Base-by-base conservation (phyloP, 805 yeast genomes). In the Candida gorgasii region DNA sequence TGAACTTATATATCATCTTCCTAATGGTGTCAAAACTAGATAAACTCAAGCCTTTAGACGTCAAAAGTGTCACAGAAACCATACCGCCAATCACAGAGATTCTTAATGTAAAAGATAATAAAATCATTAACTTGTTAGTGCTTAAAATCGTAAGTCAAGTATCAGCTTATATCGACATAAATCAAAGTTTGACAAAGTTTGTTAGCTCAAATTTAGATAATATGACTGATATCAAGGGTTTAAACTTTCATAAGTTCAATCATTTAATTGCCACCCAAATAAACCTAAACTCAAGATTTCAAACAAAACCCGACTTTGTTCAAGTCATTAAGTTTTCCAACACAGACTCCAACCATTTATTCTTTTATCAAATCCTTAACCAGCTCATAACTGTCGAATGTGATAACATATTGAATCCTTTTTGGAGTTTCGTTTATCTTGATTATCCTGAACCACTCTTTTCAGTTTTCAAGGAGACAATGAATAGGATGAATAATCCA, bases 401-500 rank as follows among this genome's bases (percentile, higher is more conserved):
- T 6, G 36, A 39, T n/a, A 40, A 46, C 7, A 43, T 54, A 27
- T 24, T 49, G 12, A 50, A 52, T 30, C 53, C 53, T 1, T 33
- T 49, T 9, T 49, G 44, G 37, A 23, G 43, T 11, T 32, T 49
- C 8, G 30, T 49, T 15, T 33, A 42, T 13, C 18, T 40, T 15
- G 24, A 33, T 1, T 22, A 31, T 13, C 53, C 53, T 1, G 40
- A 34, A 1, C 64, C 66, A 28, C 55, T 89, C 2, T 84, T 88
- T 84, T 67, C 65, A 8, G 59, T 88, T 22, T 48, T 92, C 5
- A 96, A 92, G 56, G 93, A 90, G 58, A 67, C 88, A 0, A 72
- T 89, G 22, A 71, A 88, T 1, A 75, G 97, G 48, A 73, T 83
- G 47, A 75, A 78, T 47, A 63, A 89, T 0, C 97, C 98, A 0